Evolutionary conservation across 306 rosid species (phyloP).

Genomic region (Cucumis cinereus): DNA sequence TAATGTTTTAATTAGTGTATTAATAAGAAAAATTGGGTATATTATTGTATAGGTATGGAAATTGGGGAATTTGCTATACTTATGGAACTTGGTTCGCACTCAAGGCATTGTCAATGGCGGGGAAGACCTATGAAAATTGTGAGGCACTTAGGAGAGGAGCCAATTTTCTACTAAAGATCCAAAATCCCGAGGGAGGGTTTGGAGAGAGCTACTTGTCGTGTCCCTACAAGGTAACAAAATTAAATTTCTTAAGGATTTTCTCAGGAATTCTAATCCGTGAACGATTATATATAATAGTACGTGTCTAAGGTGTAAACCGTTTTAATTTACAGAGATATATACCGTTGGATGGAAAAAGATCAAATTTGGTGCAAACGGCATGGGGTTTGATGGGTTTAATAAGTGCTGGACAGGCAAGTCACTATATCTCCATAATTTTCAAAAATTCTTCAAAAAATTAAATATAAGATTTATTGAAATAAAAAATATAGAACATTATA

Average conservation of each 20-base stretch:
- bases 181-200: slow-evolving; percentile 32
- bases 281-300: too few relatives aligned
- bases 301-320: too few relatives aligned
- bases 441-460: too few relatives aligned
- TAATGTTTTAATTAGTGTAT: too few relatives aligned
- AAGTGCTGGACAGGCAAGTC: slow-evolving; percentile 23
- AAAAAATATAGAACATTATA: too few relatives aligned
- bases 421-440: not conserved
- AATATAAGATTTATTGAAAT: too few relatives aligned
- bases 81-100: slow-evolving; percentile 36
- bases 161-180: slow-evolving; percentile 17
- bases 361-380: slow-evolving; percentile 32
- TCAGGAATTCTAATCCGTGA: too few relatives aligned
- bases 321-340: slow-evolving; percentile 8
- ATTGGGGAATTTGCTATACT: slow-evolving; percentile 35
- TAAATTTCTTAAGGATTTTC: too few relatives aligned
- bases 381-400: slow-evolving; percentile 32
- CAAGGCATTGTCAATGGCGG: slow-evolving; percentile 23
- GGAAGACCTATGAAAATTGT: slow-evolving; percentile 20
- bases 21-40: not conserved
- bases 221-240: slow-evolving; percentile 16
- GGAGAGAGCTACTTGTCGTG: slow-evolving; percentile 36
- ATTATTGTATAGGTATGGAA: slow-evolving; percentile 10
- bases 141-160: slow-evolving; percentile 24
- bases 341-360: slow-evolving; percentile 18